Evolutionary conservation across 2,329 filamentous ascomycete genomes (phyloP).

Genomic region (Colletotrichum lupini): DNA sequence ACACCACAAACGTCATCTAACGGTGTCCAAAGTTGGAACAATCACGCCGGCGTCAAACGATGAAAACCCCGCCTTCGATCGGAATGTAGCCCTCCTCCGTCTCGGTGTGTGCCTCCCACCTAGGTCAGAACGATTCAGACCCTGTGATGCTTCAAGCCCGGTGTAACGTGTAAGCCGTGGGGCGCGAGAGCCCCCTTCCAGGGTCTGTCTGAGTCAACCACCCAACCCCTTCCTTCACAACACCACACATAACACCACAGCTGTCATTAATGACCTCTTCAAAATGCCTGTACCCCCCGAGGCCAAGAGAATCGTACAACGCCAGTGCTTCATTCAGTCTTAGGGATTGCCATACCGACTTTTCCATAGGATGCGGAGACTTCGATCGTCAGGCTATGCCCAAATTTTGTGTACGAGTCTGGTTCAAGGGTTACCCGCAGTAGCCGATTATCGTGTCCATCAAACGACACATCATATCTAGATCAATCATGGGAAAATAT

Average conservation of each 20-base stretch:
- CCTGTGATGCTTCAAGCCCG: slow-evolving; percentile 11
- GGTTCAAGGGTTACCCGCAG: neutral
- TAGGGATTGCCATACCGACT: neutral
- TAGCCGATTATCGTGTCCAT: neutral
- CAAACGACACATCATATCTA: neutral
- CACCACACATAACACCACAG: neutral
- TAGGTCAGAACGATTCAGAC: slow-evolving; percentile 17
- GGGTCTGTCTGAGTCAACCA: slow-evolving; percentile 25
- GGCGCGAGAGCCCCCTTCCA: neutral
- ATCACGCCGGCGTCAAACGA: slow-evolving; percentile 16
- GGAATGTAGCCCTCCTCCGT: slow-evolving; percentile 18
- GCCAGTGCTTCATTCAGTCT: slow-evolving; percentile 13
- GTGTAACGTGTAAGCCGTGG: no score
- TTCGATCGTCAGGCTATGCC: neutral
- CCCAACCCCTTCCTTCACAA: slow-evolving; percentile 21
- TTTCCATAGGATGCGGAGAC: neutral
- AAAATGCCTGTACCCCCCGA: slow-evolving; percentile 1
- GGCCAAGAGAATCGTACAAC: neutral
- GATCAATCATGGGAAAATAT: neutral
- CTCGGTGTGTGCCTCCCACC: neutral
- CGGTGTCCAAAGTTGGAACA: slow-evolving; percentile 4
- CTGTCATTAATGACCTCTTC: neutral
- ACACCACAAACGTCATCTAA: slow-evolving; percentile 25
- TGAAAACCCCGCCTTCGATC: slow-evolving; percentile 9
- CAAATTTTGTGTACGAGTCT: neutral